Conservation (phyloP, 805 yeast species). For the Scheffersomyces stipitis region DNA sequence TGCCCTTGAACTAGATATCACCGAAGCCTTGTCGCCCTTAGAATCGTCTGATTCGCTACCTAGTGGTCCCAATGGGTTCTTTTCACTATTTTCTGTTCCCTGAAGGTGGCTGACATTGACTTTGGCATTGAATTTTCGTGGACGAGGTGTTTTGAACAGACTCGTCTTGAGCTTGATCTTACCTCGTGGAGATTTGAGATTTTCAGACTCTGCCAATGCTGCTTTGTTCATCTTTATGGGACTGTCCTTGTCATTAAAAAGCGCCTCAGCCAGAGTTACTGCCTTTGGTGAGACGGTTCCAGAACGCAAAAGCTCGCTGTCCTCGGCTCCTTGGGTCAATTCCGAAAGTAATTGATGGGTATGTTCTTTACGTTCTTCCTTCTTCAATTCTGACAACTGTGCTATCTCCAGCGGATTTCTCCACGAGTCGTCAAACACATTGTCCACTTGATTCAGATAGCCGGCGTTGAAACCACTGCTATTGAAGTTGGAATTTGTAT, state of each 20-base stretch:
- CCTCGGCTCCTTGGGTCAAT: conserved; percentile 37
- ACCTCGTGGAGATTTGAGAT: conserved; percentile 2
- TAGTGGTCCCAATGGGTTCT: conserved; percentile 28
- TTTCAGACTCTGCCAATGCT: neutral
- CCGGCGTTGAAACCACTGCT: neutral
- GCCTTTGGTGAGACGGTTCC: conserved; percentile 12
- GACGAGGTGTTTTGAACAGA: conserved; percentile 32
- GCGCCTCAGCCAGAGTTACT: conserved; percentile 20
- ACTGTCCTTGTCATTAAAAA: conserved; percentile 35
- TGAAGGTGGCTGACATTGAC: conserved; percentile 29
- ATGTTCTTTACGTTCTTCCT: conserved; percentile 32
- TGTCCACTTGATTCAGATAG: neutral
- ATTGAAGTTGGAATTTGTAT: too few species aligned
- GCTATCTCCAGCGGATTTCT: conserved; percentile 19
- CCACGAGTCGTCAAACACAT: conserved; percentile 1
- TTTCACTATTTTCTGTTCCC: conserved; percentile 4
- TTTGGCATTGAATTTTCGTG: conserved; percentile 28
- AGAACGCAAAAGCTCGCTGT: conserved; percentile 6
- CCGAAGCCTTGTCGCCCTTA: conserved; percentile 16
- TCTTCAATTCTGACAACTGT: conserved; percentile 29
- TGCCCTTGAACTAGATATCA: conserved; percentile 21
- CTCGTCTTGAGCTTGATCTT: conserved; percentile 26
- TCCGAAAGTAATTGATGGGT: conserved; percentile 38
- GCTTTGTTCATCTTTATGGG: conserved; percentile 18
- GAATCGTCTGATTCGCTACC: conserved; percentile 16